A percentile compares a stretch with the other conserved stretches of the same genome.
Evolutionary conservation across 306 rosid species (phyloP).

Genomic region (Trifolium pratense): DNA sequence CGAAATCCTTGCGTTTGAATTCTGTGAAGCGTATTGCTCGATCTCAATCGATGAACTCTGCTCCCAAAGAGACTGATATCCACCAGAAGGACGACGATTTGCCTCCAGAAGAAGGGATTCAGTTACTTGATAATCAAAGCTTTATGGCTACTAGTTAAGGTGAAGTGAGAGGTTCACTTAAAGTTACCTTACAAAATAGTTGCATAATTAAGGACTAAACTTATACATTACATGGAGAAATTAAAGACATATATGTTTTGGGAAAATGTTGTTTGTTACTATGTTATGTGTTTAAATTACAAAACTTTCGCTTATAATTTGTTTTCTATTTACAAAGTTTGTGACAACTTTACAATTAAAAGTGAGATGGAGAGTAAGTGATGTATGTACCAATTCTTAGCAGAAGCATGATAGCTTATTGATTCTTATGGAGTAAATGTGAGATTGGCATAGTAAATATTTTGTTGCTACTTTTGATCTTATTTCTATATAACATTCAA

Average conservation of each 20-base stretch:
- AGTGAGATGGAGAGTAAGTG: too few relatives aligned
- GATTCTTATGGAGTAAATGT: too few relatives aligned
- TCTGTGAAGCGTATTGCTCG: slow-evolving; percentile 69
- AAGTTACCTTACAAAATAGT: slow-evolving; percentile 32
- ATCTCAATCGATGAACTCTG: slow-evolving; percentile 43
- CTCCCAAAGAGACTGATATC: slow-evolving; percentile 32
- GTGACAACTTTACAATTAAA: too few relatives aligned
- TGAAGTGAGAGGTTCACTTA: slow-evolving; percentile 35
- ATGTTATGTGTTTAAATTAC: too few relatives aligned
- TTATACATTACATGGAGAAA: background rate
- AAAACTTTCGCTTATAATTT: too few relatives aligned
- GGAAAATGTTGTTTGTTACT: too few relatives aligned
- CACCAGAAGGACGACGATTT: slow-evolving; percentile 36
- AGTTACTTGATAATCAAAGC: slow-evolving; percentile 22
- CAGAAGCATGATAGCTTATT: too few relatives aligned
- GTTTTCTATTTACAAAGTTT: too few relatives aligned
- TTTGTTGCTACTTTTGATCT: too few relatives aligned
- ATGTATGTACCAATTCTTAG: too few relatives aligned
- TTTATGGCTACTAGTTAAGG: slow-evolving; percentile 34
- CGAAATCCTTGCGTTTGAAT: slow-evolving; percentile 59
- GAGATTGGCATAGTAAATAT: too few relatives aligned
- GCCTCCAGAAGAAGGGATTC: slow-evolving; percentile 35
- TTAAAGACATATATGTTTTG: background rate
- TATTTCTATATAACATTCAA: too few relatives aligned
- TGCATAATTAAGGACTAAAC: slow-evolving; percentile 1